Conservation (phyloP, 371 early-diverging fungal genomes). For the Mortierella sp. region DNA sequence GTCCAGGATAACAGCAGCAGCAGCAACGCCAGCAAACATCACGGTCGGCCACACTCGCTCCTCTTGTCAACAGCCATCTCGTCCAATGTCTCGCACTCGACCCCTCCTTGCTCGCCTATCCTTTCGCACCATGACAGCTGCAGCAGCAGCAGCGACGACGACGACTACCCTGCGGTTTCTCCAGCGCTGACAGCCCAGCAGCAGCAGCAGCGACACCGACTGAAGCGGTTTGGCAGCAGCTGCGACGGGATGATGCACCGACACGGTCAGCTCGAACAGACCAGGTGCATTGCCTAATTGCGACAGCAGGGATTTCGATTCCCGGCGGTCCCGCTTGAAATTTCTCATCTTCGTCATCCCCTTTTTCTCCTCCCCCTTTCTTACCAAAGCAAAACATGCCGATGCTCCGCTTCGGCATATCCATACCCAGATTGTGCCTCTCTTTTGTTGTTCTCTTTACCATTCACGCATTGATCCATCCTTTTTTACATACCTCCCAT, state of each 20-base stretch:
- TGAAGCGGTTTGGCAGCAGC: conserved; percentile 40
- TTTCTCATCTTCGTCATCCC: background rate
- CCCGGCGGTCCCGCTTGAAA: background rate
- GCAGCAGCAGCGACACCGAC: conserved; percentile 34
- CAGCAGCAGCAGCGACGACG: conserved; percentile 41
- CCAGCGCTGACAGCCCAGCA: conserved; percentile 27
- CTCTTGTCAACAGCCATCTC: conserved; percentile 18
- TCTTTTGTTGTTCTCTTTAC: background rate
- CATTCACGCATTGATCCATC: background rate
- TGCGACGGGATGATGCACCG: conserved; percentile 47
- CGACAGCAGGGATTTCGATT: background rate
- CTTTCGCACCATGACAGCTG: conserved; percentile 48
- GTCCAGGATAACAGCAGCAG: conserved; percentile 12
- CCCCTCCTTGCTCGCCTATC: conserved; percentile 51
- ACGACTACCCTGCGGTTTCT: conserved; percentile 31
- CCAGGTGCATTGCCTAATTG: conserved; percentile 37
- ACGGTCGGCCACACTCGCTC: conserved; percentile 30
- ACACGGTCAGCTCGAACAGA: conserved; percentile 35
- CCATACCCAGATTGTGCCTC: background rate
- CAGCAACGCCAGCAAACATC: background rate
- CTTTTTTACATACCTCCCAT: background rate
- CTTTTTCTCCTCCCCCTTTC: background rate
- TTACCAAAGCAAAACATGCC: conserved; percentile 7
- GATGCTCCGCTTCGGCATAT: conserved; percentile 1
- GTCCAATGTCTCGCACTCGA: conserved; percentile 18